Evolutionary conservation across 164 flowering plant species (phyloP).

Genomic region (Platanus orientalis): DNA sequence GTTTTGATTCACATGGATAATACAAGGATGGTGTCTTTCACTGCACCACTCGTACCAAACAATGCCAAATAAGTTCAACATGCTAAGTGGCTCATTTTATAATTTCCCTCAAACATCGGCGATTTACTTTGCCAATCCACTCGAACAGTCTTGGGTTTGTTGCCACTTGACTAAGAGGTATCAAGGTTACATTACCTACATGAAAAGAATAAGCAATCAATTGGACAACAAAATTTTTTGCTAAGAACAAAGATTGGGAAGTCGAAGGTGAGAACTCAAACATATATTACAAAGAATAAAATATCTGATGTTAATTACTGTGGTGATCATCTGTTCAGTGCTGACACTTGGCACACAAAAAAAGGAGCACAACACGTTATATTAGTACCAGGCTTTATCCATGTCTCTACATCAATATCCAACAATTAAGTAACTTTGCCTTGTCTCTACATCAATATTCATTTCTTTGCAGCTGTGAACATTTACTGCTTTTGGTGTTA

Average conservation of each 20-base stretch:
- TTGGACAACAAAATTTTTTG: neutral
- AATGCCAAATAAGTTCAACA: neutral
- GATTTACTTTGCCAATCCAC: conserved; percentile 5
- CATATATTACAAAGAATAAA: too few relatives aligned
- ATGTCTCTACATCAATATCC: conserved; percentile 4
- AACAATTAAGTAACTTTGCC: neutral
- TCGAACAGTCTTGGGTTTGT: conserved; percentile 9
- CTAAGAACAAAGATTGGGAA: neutral
- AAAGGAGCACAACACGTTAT: neutral
- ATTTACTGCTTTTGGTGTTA: too few relatives aligned
- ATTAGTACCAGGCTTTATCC: neutral
- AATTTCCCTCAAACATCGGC: conserved; percentile 1
- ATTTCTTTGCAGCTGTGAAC: too few relatives aligned
- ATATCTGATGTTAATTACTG: neutral
- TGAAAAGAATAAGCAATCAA: conserved; percentile 2
- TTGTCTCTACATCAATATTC: conserved; percentile 3
- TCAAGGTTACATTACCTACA: conserved; percentile 8
- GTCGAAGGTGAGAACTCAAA: neutral
- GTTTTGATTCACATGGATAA: neutral
- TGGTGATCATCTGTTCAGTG: neutral
- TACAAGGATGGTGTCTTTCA: neutral
- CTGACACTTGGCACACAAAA: neutral
- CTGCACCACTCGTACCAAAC: neutral
- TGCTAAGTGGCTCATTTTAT: neutral
- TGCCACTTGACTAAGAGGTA: conserved; percentile 12